Evolutionary conservation across 75 land plant genomes (phyloP).

Genomic region (Gnetum montanum): DNA sequence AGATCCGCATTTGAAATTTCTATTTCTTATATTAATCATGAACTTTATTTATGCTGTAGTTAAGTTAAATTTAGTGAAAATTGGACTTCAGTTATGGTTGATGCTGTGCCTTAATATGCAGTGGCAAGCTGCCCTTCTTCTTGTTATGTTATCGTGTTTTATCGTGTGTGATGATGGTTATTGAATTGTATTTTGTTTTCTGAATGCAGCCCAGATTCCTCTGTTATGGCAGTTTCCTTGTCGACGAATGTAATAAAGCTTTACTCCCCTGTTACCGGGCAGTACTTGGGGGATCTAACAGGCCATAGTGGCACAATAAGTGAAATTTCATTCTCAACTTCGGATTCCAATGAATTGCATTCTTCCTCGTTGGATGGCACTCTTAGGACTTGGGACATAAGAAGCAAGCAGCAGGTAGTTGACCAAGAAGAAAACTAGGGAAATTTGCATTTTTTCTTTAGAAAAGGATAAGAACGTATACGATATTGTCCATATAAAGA

Average conservation of each 20-base stretch:
- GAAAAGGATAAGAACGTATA: no score
- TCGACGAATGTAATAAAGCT: slow-evolving; percentile 80
- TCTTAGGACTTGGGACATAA: slow-evolving; percentile 78
- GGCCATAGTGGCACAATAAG: slow-evolving; percentile 71
- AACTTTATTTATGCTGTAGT: no score
- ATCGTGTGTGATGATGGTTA: no score
- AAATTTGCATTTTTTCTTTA: no score
- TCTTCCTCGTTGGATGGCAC: slow-evolving; percentile 92
- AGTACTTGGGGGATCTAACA: slow-evolving; percentile 67
- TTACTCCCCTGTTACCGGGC: slow-evolving; percentile 77
- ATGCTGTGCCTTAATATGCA: no score
- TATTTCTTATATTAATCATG: no score
- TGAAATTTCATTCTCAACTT: slow-evolving; percentile 58
- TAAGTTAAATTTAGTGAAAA: no score
- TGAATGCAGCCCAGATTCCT: slow-evolving; percentile 33
- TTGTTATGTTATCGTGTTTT: no score
- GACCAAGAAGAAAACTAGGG: no score
- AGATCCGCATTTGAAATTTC: no score
- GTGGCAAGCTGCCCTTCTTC: no score
- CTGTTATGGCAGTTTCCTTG: slow-evolving; percentile 79
- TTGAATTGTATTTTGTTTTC: not conserved
- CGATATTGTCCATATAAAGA: not conserved
- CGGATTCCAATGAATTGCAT: slow-evolving; percentile 40
- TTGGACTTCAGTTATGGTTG: no score
- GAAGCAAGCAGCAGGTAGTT: slow-evolving; percentile 54